phyloP scores from a whole-genome alignment of 805 yeast species.

The Phaffomyces thermotolerans region DNA sequence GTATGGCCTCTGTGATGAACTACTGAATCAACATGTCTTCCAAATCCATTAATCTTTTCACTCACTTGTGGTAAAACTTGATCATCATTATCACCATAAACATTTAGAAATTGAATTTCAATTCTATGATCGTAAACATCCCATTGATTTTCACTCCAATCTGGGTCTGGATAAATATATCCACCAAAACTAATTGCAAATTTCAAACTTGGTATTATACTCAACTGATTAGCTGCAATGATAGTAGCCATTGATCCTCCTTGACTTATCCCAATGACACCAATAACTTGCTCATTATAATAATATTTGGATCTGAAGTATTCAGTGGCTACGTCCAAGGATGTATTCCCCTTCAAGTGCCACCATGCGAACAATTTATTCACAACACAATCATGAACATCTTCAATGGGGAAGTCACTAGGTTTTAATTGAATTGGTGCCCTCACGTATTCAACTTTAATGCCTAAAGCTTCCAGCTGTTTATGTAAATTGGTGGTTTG shows the following conservation, averaged over 20 bases:
- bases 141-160: not conserved
- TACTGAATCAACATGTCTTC: not conserved
- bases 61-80: conserved; percentile 7
- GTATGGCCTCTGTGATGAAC: conserved; percentile 9
- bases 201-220: conserved; percentile 2
- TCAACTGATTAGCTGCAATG: conserved; percentile 3
- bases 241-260: conserved; percentile 5
- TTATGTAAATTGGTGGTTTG: conserved; percentile 1
- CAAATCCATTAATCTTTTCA: conserved; percentile 1
- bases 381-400: conserved; percentile 1
- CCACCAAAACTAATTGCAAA: conserved; percentile 5
- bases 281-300: not conserved
- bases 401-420: conserved; percentile 3
- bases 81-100: conserved; percentile 9
- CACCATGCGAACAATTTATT: conserved; percentile 4
- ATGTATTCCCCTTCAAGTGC: conserved; percentile 1
- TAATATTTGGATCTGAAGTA: not conserved
- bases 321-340: not conserved
- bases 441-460: conserved; percentile 1
- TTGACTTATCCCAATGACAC: conserved; percentile 7
- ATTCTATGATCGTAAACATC: conserved; percentile 1
- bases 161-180: conserved; percentile 4
- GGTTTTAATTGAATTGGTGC: conserved; percentile 1
- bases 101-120: conserved; percentile 4
- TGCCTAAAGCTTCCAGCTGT: conserved; percentile 1